Percentiles rank a stretch among this genome's conserved stretches.
phyloP scores from a whole-genome alignment of 768 basidiomycete species.

The Sarcodon sp. region DNA sequence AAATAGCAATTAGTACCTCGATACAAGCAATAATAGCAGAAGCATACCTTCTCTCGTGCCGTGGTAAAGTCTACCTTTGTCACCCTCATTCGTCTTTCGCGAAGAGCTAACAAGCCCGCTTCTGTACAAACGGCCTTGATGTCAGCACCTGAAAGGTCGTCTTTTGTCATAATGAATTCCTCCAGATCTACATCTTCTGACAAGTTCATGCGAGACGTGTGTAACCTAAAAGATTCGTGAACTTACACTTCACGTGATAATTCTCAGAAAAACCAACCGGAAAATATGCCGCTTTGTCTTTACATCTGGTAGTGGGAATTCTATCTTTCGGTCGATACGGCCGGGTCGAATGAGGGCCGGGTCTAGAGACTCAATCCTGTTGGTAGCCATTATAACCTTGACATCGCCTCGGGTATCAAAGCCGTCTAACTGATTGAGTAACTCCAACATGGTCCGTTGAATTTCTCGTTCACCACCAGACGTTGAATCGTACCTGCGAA shows the following conservation, averaged over 20 bases:
- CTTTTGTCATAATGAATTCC: constrained; percentile 91
- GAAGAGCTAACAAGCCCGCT: constrained; percentile 88
- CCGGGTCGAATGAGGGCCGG: constrained; percentile 97
- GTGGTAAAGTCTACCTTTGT: constrained; percentile 82
- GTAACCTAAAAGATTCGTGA: constrained; percentile 36
- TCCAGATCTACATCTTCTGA: constrained; percentile 84
- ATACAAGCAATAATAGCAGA: constrained; percentile 3
- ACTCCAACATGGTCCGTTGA: constrained; percentile 97
- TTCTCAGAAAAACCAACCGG: constrained; percentile 33
- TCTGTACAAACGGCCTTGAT: constrained; percentile 99
- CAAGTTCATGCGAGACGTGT: constrained; percentile 92
- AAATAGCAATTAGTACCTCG: constrained; percentile 7
- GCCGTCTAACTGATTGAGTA: constrained; percentile 97
- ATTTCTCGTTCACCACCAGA: constrained; percentile 99
- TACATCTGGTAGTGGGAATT: constrained; percentile 93
- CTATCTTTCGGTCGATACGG: constrained; percentile 97
- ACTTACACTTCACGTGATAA: constrained; percentile 1
- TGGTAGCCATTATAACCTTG: constrained; percentile 99
- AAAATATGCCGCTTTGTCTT: constrained; percentile 99
- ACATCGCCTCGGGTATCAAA: constrained; percentile 99
- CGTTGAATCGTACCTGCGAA: constrained; percentile 84
- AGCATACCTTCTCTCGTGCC: constrained; percentile 82
- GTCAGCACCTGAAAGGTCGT: constrained; percentile 93
- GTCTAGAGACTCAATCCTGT: constrained; percentile 93
- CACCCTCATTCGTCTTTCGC: constrained; percentile 92